Conservation (phyloP, 352 stramenopile species). For the Globisporangium nunn region DNA sequence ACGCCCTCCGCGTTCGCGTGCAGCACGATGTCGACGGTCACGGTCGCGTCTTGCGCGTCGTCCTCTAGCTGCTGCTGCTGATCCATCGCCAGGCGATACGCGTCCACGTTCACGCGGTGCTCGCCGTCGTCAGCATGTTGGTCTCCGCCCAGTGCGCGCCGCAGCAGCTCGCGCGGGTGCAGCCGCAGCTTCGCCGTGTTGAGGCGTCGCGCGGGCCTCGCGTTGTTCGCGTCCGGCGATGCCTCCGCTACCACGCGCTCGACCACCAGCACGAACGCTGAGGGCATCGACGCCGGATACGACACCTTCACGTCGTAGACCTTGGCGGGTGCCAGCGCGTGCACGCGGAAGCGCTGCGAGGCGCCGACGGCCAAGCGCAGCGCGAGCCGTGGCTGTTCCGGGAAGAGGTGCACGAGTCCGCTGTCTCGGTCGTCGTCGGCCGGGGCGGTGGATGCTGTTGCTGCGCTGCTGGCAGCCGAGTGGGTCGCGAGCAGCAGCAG, state of each 20-base stretch:
- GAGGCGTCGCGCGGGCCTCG: conserved; percentile 25
- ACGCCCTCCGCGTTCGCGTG: conserved; percentile 45
- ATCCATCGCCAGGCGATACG: conserved; percentile 23
- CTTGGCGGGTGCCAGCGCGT: conserved; percentile 26
- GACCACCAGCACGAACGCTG: conserved; percentile 41
- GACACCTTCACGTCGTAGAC: conserved; percentile 80
- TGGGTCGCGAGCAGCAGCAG: no score
- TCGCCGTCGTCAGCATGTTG: conserved; percentile 10
- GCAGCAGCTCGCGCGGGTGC: conserved; percentile 30
- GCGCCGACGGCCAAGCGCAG: conserved; percentile 37
- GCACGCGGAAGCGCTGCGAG: conserved; percentile 46
- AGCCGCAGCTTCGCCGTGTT: conserved; percentile 70
- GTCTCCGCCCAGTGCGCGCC: neutral
- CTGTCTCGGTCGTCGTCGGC: neutral
- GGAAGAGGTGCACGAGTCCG: conserved; percentile 25
- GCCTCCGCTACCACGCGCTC: conserved; percentile 14
- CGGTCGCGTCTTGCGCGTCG: neutral
- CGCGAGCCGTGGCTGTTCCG: conserved; percentile 28
- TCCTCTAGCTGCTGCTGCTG: neutral
- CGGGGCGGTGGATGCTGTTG: no score
- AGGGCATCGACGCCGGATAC: conserved; percentile 54
- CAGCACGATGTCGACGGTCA: conserved; percentile 42
- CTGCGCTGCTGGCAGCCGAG: no score
- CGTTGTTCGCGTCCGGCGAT: neutral
- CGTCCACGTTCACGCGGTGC: conserved; percentile 8